A percentile compares a stretch with the other conserved stretches of the same genome.
These are phyloP conservation scores for Lentinus brumalis DNA, from an alignment of 768 basidiomycete species.

Conservation along the genomic window DNA sequence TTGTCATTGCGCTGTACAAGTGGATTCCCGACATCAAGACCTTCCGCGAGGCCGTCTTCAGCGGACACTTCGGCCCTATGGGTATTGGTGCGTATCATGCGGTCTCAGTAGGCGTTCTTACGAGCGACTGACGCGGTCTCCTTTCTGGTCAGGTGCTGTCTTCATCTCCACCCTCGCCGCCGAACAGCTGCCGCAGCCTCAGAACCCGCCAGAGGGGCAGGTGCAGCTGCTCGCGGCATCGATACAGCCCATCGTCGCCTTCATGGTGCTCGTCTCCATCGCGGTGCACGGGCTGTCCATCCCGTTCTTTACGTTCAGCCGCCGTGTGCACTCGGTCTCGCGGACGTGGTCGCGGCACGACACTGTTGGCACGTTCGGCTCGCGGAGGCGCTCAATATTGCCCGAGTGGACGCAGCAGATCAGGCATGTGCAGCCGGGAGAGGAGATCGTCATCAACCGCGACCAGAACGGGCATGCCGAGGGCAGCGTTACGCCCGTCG, in stretches of 20 bases:
- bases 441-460: slow-evolving; percentile 84
- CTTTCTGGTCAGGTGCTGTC: slow-evolving; percentile 63
- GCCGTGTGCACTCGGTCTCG: slow-evolving; percentile 88
- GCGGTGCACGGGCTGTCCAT: slow-evolving; percentile 89
- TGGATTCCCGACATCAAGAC: slow-evolving; percentile 98
- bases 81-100: slow-evolving; percentile 56
- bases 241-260: slow-evolving; percentile 92
- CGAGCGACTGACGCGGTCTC: not conserved
- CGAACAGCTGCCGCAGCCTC: slow-evolving; percentile 52
- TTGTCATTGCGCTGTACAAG: slow-evolving; percentile 81
- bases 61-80: slow-evolving; percentile 93
- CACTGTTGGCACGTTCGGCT: slow-evolving; percentile 33
- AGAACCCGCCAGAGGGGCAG: slow-evolving; percentile 53
- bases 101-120: not conserved
- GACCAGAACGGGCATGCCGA: slow-evolving; percentile 52
- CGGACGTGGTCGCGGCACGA: slow-evolving; percentile 89
- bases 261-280: slow-evolving; percentile 92
- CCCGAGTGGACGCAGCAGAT: slow-evolving; percentile 89
- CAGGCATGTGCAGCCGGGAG: slow-evolving; percentile 65
- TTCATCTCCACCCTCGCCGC: slow-evolving; percentile 90
- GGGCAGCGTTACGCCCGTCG: slow-evolving; percentile 40
- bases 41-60: slow-evolving; percentile 89
- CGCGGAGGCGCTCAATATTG: slow-evolving; percentile 35
- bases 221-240: slow-evolving; percentile 65
- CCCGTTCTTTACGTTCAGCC: slow-evolving; percentile 89